These are phyloP conservation scores for Lophiostoma macrostomum DNA, from an alignment of 495 filamentous ascomycete species.

Conservation along the genomic window DNA sequence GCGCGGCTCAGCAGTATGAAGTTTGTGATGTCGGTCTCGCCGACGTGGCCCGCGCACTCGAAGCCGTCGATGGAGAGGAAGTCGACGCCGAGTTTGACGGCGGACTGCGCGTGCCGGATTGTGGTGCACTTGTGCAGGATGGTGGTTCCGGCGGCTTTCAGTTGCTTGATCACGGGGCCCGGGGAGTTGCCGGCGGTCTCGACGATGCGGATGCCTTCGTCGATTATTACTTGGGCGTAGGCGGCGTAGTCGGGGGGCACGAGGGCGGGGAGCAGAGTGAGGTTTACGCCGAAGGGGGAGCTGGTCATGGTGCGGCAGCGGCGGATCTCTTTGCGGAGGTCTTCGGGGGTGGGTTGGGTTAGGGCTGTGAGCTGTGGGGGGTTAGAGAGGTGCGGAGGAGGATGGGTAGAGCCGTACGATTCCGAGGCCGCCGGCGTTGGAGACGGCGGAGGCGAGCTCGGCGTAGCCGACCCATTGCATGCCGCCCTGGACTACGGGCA, in stretches of 20 bases:
- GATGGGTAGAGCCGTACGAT: constrained; percentile 51
- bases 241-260: constrained; percentile 87
- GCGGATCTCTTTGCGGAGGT: constrained; percentile 88
- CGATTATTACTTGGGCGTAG: constrained; percentile 89
- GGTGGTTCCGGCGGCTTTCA: constrained; percentile 74
- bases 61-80: constrained; percentile 97
- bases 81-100: constrained; percentile 92
- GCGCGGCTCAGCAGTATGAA: constrained; percentile 89
- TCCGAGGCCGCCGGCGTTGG: constrained; percentile 91
- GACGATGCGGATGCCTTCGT: constrained; percentile 89
- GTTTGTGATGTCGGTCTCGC: constrained; percentile 95
- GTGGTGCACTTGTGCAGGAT: constrained; percentile 98
- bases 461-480: constrained; percentile 94
- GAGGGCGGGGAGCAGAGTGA: constrained; percentile 88
- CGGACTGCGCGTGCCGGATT: constrained; percentile 86
- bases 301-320: constrained; percentile 80
- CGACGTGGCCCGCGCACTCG: constrained; percentile 95
- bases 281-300: constrained; percentile 91
- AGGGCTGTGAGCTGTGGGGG: constrained; percentile 71
- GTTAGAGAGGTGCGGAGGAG: constrained; percentile 2
- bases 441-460: constrained; percentile 88
- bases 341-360: constrained; percentile 90
- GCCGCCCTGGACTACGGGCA: constrained; percentile 96
- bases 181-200: constrained; percentile 96
- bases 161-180: constrained; percentile 80